phyloP scores from a whole-genome alignment of 2,329 filamentous ascomycete genomes.

The Pyricularia pennisetigena region DNA sequence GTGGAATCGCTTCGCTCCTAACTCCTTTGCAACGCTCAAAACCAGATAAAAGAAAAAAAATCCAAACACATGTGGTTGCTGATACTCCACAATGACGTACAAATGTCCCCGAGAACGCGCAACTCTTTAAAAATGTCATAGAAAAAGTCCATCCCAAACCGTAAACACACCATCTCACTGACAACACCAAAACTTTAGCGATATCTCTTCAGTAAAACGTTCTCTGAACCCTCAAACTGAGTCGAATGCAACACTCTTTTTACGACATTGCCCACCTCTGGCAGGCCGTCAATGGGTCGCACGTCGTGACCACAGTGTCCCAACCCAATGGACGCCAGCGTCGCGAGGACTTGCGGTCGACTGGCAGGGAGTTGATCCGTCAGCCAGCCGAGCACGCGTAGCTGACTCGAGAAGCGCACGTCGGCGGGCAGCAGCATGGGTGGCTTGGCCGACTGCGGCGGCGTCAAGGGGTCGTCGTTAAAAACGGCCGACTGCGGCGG shows the following conservation, averaged over 20 bases:
- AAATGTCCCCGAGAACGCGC: background rate
- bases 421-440: constrained; percentile 11
- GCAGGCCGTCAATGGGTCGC: constrained; percentile 11
- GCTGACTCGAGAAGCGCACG: constrained; percentile 12
- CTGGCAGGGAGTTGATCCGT: constrained; percentile 10
- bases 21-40: background rate
- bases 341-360: constrained; percentile 9
- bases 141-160: background rate
- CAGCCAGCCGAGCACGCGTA: constrained; percentile 13
- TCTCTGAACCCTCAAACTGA: constrained; percentile 9
- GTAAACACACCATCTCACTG: background rate
- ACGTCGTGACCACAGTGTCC: constrained; percentile 14
- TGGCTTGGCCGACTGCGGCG: background rate
- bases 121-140: background rate
- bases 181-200: background rate
- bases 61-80: background rate
- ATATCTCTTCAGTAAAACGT: constrained; percentile 10
- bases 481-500: constrained; percentile 2
- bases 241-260: constrained; percentile 9
- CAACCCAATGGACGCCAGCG: constrained; percentile 12
- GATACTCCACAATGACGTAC: background rate
- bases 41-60: background rate
- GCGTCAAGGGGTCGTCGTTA: background rate
- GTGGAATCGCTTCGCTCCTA: background rate
- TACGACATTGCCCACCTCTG: constrained; percentile 11